phyloP scores from a whole-genome alignment of 2,329 filamentous ascomycete genomes.

The Ophiosphaerella narmari region DNA sequence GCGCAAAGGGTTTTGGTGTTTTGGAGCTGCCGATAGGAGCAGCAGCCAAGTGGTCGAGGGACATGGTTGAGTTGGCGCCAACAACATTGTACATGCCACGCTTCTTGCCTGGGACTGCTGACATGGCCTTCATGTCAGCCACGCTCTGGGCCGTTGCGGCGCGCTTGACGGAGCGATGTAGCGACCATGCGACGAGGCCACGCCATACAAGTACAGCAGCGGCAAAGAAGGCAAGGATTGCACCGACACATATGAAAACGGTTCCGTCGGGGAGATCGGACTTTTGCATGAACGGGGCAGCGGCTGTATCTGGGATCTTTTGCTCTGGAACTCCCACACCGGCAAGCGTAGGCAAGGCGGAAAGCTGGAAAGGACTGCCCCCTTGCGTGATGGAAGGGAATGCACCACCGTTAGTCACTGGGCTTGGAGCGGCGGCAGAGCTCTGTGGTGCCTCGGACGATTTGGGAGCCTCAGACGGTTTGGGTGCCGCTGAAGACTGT shows the following conservation, averaged over 20 bases:
- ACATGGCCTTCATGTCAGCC: slow-evolving; percentile 71
- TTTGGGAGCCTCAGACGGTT: slow-evolving; percentile 1
- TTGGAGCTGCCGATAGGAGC: slow-evolving; percentile 41
- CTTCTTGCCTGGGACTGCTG: slow-evolving; percentile 42
- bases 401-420: slow-evolving; percentile 10
- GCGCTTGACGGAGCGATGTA: slow-evolving; percentile 87
- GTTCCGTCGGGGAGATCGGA: slow-evolving; percentile 87
- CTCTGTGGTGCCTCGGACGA: slow-evolving; percentile 13
- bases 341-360: slow-evolving; percentile 59
- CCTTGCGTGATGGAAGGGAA: slow-evolving; percentile 17
- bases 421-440: slow-evolving; percentile 9
- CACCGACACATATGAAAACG: slow-evolving; percentile 93
- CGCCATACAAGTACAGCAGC: slow-evolving; percentile 87
- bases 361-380: slow-evolving; percentile 35
- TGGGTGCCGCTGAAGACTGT: slow-evolving; percentile 15
- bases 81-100: slow-evolving; percentile 51
- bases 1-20: slow-evolving; percentile 37
- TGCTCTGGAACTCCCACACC: slow-evolving; percentile 68
- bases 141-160: slow-evolving; percentile 77
- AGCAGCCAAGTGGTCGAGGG: slow-evolving; percentile 56
- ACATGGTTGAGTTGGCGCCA: slow-evolving; percentile 58
- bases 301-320: slow-evolving; percentile 77
- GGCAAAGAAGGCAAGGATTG: slow-evolving; percentile 81
- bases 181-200: slow-evolving; percentile 81
- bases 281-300: slow-evolving; percentile 90